phyloP scores from a whole-genome alignment of 2,329 filamentous ascomycete species.

The Penicillium sp. region DNA sequence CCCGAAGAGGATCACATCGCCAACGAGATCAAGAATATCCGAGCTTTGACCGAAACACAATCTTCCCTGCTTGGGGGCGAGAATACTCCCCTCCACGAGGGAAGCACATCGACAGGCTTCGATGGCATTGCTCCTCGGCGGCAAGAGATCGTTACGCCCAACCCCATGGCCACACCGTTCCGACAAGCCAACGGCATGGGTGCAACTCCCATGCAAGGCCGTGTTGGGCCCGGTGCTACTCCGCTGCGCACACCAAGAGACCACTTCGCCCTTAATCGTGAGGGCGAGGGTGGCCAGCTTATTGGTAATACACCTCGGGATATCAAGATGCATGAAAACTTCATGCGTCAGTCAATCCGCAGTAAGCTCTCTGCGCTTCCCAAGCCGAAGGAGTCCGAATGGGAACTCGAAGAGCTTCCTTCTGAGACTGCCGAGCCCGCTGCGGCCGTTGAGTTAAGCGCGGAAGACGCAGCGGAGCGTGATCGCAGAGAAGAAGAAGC shows the following conservation, averaged over 20 bases:
- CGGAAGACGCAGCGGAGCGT: conserved; percentile 69
- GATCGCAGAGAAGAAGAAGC: conserved; percentile 66
- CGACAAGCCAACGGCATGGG: conserved; percentile 64
- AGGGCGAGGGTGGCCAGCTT: conserved; percentile 63
- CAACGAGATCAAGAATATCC: conserved; percentile 93
- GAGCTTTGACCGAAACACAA: conserved; percentile 86
- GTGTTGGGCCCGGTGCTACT: conserved; percentile 69
- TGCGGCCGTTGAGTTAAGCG: conserved; percentile 51
- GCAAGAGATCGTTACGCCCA: conserved; percentile 84
- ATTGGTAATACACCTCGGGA: conserved; percentile 75
- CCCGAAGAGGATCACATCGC: conserved; percentile 93
- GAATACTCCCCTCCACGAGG: conserved; percentile 84
- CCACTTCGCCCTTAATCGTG: conserved; percentile 76
- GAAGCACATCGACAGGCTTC: conserved; percentile 78
- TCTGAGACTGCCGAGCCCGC: conserved; percentile 69
- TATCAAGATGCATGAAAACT: conserved; percentile 67
- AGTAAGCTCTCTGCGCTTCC: conserved; percentile 71
- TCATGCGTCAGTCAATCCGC: conserved; percentile 65
- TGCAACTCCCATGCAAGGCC: conserved; percentile 61
- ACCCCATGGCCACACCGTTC: conserved; percentile 89
- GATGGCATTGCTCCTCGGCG: conserved; percentile 78
- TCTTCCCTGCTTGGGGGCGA: conserved; percentile 91
- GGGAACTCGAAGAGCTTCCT: conserved; percentile 82
- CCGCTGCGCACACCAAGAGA: conserved; percentile 87
- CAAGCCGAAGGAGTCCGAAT: conserved; percentile 89